Evolutionary conservation across 225 moss, liverwort and hornwort genomes (phyloP).

Genomic region (Physcomitrium patens): DNA sequence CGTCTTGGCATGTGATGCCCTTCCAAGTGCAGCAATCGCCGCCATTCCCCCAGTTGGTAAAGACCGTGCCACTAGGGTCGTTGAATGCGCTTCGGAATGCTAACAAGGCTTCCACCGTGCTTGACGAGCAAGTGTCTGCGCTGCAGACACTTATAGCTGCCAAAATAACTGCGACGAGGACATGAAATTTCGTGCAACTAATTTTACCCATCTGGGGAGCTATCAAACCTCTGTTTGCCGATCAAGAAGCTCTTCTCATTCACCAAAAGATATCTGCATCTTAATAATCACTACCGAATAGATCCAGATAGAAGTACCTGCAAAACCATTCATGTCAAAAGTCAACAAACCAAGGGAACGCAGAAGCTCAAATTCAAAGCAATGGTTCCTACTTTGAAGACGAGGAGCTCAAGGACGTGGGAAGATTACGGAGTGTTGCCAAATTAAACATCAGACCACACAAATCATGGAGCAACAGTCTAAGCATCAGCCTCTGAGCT

Average conservation of each 20-base stretch:
- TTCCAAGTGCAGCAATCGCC: conserved; percentile 55
- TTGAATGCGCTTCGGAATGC: conserved; percentile 49
- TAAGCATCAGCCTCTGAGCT: background rate
- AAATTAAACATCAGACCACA: background rate
- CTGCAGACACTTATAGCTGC: conserved; percentile 30
- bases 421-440: background rate
- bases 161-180: conserved; percentile 14
- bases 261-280: no score
- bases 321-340: conserved; percentile 8
- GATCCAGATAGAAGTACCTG: conserved; percentile 3
- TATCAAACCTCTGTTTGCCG: background rate
- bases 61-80: conserved; percentile 40
- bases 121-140: conserved; percentile 45
- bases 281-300: no score
- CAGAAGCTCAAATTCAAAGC: background rate
- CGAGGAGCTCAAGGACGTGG: background rate
- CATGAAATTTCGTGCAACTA: background rate
- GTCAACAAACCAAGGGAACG: background rate
- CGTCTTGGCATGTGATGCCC: conserved; percentile 55
- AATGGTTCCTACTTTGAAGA: background rate
- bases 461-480: conserved; percentile 8
- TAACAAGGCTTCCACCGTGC: conserved; percentile 38
- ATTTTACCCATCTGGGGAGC: conserved; percentile 11
- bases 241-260: no score
- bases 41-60: conserved; percentile 42